These are phyloP conservation scores for Coelastrella sp. DNA, from an alignment of 139 green algal genomes.

Conservation along the genomic window DNA sequence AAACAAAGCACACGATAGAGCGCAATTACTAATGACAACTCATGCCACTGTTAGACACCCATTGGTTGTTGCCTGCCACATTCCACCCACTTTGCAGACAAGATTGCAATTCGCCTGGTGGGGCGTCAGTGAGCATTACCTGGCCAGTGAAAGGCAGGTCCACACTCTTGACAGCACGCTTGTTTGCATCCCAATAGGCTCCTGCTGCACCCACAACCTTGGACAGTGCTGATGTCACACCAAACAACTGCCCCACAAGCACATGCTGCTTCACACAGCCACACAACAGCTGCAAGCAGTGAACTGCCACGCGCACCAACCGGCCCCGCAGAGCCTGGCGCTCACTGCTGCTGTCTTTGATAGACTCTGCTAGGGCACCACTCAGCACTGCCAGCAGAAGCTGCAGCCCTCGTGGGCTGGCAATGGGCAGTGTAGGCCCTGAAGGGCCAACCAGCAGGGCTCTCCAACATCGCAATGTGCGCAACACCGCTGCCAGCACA, in stretches of 20 bases:
- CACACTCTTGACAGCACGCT: slow-evolving; percentile 12
- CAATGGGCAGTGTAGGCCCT: neutral
- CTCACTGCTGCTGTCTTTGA: slow-evolving; percentile 23
- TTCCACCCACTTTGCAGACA: no score
- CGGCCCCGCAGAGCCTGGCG: slow-evolving; percentile 13
- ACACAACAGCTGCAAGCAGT: slow-evolving; percentile 45
- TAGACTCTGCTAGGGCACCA: neutral
- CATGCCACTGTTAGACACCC: neutral
- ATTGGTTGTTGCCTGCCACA: no score
- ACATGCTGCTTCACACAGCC: neutral
- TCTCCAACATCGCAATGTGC: slow-evolving; percentile 37
- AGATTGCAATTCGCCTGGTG: no score
- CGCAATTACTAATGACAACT: neutral
- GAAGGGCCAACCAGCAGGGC: neutral
- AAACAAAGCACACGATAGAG: no score
- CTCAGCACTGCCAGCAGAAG: slow-evolving; percentile 15
- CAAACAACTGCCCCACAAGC: slow-evolving; percentile 15
- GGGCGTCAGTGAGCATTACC: neutral
- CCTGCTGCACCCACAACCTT: slow-evolving; percentile 1
- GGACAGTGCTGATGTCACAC: neutral
- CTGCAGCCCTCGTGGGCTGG: neutral
- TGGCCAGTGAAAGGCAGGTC: slow-evolving; percentile 46
- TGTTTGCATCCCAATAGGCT: slow-evolving; percentile 25
- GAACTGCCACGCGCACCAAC: slow-evolving; percentile 15
- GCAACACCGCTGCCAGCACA: slow-evolving; percentile 18